Evolutionary conservation across 768 basidiomycete genomes (phyloP).

Genomic region (Heimioporus sp.): DNA sequence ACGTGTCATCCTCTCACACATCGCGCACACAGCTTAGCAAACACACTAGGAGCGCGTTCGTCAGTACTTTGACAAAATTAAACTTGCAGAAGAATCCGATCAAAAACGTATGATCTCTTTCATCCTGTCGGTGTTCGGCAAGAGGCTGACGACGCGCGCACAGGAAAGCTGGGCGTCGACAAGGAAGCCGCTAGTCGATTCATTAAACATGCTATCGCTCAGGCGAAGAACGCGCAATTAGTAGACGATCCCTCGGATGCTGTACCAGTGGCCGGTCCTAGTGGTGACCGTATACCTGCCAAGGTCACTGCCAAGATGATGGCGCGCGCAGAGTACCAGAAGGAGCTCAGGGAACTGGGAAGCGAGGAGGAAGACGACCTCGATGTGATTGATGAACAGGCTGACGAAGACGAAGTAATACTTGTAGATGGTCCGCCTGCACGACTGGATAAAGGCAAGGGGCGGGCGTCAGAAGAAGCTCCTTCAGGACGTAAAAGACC

Average conservation of each 20-base stretch:
- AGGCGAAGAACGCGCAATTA: conserved; percentile 42
- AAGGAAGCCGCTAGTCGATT: conserved; percentile 78
- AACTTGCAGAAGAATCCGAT: conserved; percentile 66
- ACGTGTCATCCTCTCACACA: background rate
- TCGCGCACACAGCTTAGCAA: background rate
- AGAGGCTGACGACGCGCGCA: background rate
- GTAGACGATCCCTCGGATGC: conserved; percentile 30
- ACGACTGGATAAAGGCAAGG: conserved; percentile 33
- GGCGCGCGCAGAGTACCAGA: conserved; percentile 64
- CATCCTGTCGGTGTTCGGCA: background rate
- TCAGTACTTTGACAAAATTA: conserved; percentile 82
- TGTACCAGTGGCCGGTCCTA: conserved; percentile 9
- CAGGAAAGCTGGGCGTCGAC: conserved; percentile 57
- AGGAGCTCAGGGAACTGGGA: conserved; percentile 44
- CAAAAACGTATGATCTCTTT: conserved; percentile 35
- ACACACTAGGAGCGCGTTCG: conserved; percentile 62
- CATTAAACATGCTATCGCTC: conserved; percentile 79
- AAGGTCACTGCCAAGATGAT: conserved; percentile 73
- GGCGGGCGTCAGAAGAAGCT: conserved; percentile 33
- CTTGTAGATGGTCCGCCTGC: background rate
- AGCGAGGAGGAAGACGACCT: conserved; percentile 43
- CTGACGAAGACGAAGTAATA: conserved; percentile 7
- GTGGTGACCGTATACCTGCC: conserved; percentile 36
- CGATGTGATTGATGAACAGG: conserved; percentile 34
- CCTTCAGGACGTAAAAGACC: conserved; percentile 48